phyloP scores from a whole-genome alignment of 768 basidiomycete species.

The Terana coerulea region DNA sequence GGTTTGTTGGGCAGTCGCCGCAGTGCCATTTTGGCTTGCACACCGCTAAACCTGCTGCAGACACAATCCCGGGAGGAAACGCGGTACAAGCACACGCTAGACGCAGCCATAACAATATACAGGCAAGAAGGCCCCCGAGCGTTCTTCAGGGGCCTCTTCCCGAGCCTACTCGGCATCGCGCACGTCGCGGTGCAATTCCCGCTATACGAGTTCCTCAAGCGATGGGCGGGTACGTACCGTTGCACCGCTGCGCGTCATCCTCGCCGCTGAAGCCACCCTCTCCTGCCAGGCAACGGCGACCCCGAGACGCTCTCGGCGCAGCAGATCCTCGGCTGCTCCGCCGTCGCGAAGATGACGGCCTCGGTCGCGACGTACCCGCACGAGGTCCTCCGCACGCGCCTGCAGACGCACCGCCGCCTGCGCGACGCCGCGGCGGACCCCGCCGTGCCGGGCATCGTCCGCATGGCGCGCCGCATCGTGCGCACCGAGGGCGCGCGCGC shows the following conservation, averaged over 20 bases:
- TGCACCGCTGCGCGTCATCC: background rate
- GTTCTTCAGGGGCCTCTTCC: constrained; percentile 92
- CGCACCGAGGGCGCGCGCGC: constrained; percentile 77
- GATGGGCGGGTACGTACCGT: constrained; percentile 79
- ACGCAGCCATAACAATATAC: constrained; percentile 89
- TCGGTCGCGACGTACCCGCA: constrained; percentile 96
- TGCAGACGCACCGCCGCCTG: constrained; percentile 73
- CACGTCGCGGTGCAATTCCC: constrained; percentile 99
- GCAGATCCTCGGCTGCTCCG: constrained; percentile 84
- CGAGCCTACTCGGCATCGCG: constrained; percentile 87
- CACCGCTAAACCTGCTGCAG: constrained; percentile 36
- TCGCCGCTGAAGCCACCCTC: background rate
- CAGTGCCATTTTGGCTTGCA: no score
- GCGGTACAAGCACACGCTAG: constrained; percentile 84
- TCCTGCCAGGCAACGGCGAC: constrained; percentile 39
- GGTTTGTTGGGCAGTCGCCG: no score
- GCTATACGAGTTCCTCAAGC: constrained; percentile 89
- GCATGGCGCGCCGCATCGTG: constrained; percentile 70
- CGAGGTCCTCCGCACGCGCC: constrained; percentile 96
- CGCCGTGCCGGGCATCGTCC: constrained; percentile 54
- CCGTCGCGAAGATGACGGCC: constrained; percentile 94
- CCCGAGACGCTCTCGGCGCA: constrained; percentile 46
- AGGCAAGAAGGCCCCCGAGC: constrained; percentile 80
- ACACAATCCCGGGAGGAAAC: constrained; percentile 79
- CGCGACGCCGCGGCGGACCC: constrained; percentile 51